Conservation (phyloP, 257 asterid species). For the Asclepias syriaca region DNA sequence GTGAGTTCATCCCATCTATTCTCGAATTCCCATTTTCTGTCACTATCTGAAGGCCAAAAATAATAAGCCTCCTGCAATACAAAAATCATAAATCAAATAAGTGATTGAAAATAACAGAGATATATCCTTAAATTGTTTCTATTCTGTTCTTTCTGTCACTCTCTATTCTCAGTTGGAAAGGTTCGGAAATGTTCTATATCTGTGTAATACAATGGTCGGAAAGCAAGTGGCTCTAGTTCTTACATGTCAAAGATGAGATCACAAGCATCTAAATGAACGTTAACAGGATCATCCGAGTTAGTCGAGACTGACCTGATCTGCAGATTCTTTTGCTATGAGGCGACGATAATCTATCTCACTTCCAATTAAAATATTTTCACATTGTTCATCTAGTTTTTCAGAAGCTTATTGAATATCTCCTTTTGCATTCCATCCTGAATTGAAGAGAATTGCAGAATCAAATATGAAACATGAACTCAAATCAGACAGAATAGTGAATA, state of each 20-base stretch:
- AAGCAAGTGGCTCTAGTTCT: not conserved
- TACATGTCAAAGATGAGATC: not conserved
- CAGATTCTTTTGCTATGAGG: constrained; percentile 57
- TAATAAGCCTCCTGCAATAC: constrained; percentile 53
- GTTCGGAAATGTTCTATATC: not conserved
- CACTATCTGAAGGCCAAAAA: constrained; percentile 73
- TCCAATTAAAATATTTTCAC: constrained; percentile 68
- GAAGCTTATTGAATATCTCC: constrained; percentile 72
- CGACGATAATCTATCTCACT: constrained; percentile 96
- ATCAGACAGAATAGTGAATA: not conserved
- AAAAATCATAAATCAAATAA: constrained; percentile 1
- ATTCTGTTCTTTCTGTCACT: not conserved
- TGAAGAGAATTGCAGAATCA: constrained; percentile 6
- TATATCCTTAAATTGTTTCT: not conserved
- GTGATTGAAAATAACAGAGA: not conserved
- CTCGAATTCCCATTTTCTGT: constrained; percentile 45
- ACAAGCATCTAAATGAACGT: not conserved
- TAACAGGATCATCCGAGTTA: not conserved
- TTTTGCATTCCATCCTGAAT: constrained; percentile 97
- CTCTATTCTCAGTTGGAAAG: not conserved
- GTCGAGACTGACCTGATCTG: constrained; percentile 59
- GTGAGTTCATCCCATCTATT: constrained; percentile 51
- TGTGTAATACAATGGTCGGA: not conserved
- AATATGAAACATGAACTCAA: not conserved
- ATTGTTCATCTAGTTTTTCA: constrained; percentile 67